A percentile compares a stretch with the other conserved stretches of the same genome.
phyloP scores from a whole-genome alignment of 495 filamentous ascomycete genomes.

The Penicillium coffeae region DNA sequence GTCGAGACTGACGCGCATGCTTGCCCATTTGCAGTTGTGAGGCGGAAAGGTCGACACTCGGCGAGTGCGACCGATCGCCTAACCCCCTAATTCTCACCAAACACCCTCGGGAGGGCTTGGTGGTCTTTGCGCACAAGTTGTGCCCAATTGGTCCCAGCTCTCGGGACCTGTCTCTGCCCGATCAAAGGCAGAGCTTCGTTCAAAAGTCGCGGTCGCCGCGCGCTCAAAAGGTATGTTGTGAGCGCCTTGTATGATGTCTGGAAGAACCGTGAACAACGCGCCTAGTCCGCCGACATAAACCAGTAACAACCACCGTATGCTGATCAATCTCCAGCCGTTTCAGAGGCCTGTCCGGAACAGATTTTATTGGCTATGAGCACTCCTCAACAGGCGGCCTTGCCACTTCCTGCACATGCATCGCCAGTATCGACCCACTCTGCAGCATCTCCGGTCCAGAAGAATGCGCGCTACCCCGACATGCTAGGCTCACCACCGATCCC shows the following conservation, averaged over 20 bases:
- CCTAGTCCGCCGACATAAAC: too few species aligned
- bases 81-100: constrained; percentile 14
- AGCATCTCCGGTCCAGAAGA: constrained; percentile 28
- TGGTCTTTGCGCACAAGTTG: constrained; percentile 21
- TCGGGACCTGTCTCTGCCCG: neutral
- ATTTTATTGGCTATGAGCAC: constrained; percentile 45
- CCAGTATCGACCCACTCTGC: constrained; percentile 26
- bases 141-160: neutral
- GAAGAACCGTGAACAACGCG: too few species aligned
- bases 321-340: constrained; percentile 28
- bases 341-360: constrained; percentile 30
- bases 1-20: constrained; percentile 12
- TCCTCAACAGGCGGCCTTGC: constrained; percentile 33
- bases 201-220: neutral
- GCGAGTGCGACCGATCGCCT: constrained; percentile 30
- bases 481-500: constrained; percentile 39
- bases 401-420: constrained; percentile 31
- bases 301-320: too few species aligned
- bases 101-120: constrained; percentile 20
- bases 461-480: constrained; percentile 39
- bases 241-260: too few species aligned
- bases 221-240: neutral
- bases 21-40: constrained; percentile 13
- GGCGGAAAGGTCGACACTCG: constrained; percentile 19
- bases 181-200: neutral